phyloP scores from a whole-genome alignment of 2,329 filamentous ascomycete genomes.

The Ophiocordyceps camponoti-floridani region DNA sequence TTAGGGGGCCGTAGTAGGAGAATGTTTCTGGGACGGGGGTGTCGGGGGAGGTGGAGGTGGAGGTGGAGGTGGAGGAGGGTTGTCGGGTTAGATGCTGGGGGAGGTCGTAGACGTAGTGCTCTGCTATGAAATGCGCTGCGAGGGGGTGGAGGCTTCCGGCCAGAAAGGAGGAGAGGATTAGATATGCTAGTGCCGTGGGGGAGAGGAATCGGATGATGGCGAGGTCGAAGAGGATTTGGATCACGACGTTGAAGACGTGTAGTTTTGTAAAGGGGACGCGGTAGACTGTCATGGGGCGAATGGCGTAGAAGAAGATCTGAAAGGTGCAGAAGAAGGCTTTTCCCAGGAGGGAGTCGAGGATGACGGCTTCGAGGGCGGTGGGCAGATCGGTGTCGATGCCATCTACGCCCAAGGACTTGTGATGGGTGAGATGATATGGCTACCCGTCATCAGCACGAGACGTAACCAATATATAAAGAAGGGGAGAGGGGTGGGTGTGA shows the following conservation, averaged over 20 bases:
- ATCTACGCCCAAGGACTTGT: conserved; percentile 94
- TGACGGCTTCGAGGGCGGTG: conserved; percentile 74
- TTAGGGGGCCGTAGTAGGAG: conserved; percentile 88
- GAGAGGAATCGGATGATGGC: conserved; percentile 43
- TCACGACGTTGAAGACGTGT: conserved; percentile 63
- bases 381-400: conserved; percentile 93
- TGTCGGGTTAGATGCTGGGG: conserved; percentile 10
- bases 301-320: conserved; percentile 96
- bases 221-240: conserved; percentile 65
- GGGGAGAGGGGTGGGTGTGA: too few relatives aligned
- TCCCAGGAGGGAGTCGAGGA: conserved; percentile 86
- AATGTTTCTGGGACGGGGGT: conserved; percentile 73
- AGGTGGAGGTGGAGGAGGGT: too few relatives aligned
- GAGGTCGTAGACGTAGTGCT: conserved; percentile 75
- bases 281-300: conserved; percentile 91
- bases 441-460: conserved; percentile 13
- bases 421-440: conserved; percentile 96
- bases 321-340: conserved; percentile 99
- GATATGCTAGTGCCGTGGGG: conserved; percentile 54
- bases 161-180: conserved; percentile 80
- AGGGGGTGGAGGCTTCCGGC: conserved; percentile 87
- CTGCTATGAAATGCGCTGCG: conserved; percentile 94
- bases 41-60: too few relatives aligned
- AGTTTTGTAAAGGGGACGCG: conserved; percentile 71
- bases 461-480: neutral